These are phyloP conservation scores for Termitomyces sp. DNA, from an alignment of 768 basidiomycete genomes.

Conservation along the genomic window DNA sequence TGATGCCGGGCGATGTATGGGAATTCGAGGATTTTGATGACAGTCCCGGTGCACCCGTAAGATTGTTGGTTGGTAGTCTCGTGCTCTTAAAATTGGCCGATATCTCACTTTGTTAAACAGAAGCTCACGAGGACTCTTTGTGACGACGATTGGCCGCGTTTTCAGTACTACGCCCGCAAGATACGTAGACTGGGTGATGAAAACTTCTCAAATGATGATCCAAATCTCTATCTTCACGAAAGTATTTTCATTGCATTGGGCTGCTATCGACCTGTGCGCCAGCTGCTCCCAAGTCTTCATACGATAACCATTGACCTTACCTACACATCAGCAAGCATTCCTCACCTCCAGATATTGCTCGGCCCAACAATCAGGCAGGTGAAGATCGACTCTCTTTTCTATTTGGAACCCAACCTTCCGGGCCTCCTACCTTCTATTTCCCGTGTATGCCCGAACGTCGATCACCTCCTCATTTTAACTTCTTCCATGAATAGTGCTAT, in stretches of 20 bases:
- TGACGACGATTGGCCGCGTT: constrained; percentile 1
- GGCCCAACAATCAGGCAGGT: neutral
- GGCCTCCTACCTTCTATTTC: no score
- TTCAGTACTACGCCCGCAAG: neutral
- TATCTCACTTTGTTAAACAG: neutral
- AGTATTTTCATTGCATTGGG: neutral
- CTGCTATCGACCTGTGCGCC: neutral
- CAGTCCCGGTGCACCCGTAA: no score
- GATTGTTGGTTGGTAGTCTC: neutral
- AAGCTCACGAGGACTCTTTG: neutral
- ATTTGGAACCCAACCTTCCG: no score
- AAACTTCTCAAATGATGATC: neutral
- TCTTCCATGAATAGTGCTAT: neutral
- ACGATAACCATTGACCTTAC: no score
- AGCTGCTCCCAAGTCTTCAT: neutral
- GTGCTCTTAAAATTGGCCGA: neutral
- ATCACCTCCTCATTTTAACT: no score
- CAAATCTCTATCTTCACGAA: neutral
- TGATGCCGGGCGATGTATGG: constrained; percentile 8
- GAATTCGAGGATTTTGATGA: neutral
- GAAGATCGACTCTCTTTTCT: neutral
- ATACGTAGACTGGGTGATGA: neutral
- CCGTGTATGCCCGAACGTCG: no score
- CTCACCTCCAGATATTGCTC: neutral
- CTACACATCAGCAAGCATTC: neutral